Conservation (phyloP, 2,329 filamentous ascomycete genomes). For the Fusarium illudens region DNA sequence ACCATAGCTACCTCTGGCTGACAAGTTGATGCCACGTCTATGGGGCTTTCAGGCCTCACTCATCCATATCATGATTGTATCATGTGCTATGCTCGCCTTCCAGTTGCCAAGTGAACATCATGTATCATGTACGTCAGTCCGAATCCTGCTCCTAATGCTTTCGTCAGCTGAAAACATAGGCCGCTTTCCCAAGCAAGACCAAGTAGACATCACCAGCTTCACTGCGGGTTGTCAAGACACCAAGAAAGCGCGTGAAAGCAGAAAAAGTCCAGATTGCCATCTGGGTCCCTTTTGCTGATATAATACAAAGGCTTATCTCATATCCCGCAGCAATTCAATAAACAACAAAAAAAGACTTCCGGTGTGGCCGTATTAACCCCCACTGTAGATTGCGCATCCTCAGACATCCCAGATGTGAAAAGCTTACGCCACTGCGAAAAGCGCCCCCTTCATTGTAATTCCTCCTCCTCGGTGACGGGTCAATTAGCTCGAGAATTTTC, state of each 20-base stretch:
- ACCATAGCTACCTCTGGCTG: neutral
- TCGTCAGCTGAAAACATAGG: neutral
- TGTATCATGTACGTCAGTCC: neutral
- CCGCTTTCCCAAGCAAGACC: neutral
- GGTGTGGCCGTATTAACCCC: conserved; percentile 40
- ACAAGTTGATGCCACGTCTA: neutral
- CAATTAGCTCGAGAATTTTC: conserved; percentile 77
- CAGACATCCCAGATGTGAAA: conserved; percentile 33
- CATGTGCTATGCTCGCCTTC: neutral
- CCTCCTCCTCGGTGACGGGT: conserved; percentile 13
- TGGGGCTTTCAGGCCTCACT: neutral
- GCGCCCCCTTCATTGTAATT: conserved; percentile 13
- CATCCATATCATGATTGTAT: neutral
- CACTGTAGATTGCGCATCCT: conserved; percentile 37
- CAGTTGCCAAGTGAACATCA: neutral
- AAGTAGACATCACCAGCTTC: neutral
- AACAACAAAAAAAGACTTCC: conserved; percentile 35
- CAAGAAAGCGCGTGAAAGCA: conserved; percentile 29
- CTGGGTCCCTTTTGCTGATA: conserved; percentile 43
- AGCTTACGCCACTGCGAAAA: conserved; percentile 37
- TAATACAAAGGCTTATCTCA: conserved; percentile 46
- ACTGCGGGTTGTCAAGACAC: neutral
- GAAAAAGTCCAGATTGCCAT: conserved; percentile 37
- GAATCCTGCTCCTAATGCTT: neutral
- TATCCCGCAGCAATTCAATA: conserved; percentile 40